Percentiles rank a stretch among this genome's conserved stretches.
phyloP scores from a whole-genome alignment of 2,329 filamentous ascomycete species.

The Cordyceps javanica region DNA sequence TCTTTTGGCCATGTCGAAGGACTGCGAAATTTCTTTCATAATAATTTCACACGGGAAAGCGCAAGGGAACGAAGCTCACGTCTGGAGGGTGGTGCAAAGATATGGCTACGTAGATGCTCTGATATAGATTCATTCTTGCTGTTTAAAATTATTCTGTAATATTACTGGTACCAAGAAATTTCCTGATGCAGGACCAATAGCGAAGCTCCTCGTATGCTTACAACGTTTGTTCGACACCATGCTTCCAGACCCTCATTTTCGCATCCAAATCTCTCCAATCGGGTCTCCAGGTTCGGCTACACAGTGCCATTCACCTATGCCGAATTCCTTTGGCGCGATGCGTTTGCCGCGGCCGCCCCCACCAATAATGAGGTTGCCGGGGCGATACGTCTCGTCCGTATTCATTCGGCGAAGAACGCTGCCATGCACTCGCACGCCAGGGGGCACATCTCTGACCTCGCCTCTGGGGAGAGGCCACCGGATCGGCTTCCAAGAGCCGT shows the following conservation, averaged over 20 bases:
- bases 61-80: too few species aligned
- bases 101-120: too few species aligned
- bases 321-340: constrained; percentile 52
- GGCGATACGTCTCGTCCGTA: constrained; percentile 57
- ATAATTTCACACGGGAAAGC: too few species aligned
- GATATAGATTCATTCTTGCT: too few species aligned
- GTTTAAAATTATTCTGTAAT: too few species aligned
- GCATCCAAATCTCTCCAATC: constrained; percentile 62
- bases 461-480: constrained; percentile 73
- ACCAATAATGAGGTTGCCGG: constrained; percentile 73
- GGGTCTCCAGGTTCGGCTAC: constrained; percentile 58
- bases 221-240: too few species aligned
- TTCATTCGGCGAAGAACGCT: constrained; percentile 69
- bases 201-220: too few species aligned
- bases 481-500: constrained; percentile 75
- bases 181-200: too few species aligned
- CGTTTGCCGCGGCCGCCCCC: constrained; percentile 67
- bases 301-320: constrained; percentile 68
- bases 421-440: constrained; percentile 63
- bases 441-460: constrained; percentile 70
- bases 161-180: too few species aligned
- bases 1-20: too few species aligned
- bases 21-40: too few species aligned
- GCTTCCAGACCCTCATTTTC: constrained; percentile 21
- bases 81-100: too few species aligned